These are phyloP conservation scores for Sarcodon sp. DNA, from an alignment of 768 basidiomycete genomes.

Conservation along the genomic window DNA sequence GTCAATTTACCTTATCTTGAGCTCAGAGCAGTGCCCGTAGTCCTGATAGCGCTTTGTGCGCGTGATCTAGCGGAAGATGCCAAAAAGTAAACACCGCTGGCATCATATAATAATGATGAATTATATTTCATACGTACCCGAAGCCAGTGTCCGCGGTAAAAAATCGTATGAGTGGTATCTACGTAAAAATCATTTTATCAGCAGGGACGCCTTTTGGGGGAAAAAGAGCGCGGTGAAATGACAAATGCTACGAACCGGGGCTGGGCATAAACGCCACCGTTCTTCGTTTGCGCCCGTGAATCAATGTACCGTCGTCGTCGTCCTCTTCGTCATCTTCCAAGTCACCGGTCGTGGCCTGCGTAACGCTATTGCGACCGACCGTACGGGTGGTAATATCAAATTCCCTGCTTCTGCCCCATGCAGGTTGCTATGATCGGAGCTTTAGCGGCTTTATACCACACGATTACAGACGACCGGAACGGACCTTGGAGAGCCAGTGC, in stretches of 20 bases:
- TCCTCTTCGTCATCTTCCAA: constrained; percentile 68
- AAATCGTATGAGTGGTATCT: constrained; percentile 86
- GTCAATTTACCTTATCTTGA: constrained; percentile 61
- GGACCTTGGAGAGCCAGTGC: constrained; percentile 80
- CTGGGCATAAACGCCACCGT: constrained; percentile 83
- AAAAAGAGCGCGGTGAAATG: background rate
- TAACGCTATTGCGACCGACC: constrained; percentile 48
- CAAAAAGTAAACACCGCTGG: constrained; percentile 6
- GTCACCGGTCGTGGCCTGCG: constrained; percentile 60
- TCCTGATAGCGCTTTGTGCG: constrained; percentile 68
- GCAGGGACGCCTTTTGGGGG: constrained; percentile 8
- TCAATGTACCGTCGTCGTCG: constrained; percentile 40
- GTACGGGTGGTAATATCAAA: constrained; percentile 84
- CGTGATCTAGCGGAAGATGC: constrained; percentile 44
- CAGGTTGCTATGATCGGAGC: constrained; percentile 53
- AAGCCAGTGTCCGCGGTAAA: constrained; percentile 84
- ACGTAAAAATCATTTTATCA: constrained; percentile 4
- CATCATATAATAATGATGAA: constrained; percentile 11
- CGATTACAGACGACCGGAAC: constrained; percentile 1
- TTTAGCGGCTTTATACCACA: background rate
- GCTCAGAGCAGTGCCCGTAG: constrained; percentile 56
- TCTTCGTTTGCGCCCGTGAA: constrained; percentile 61
- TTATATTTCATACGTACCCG: constrained; percentile 29
- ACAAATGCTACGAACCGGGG: constrained; percentile 35
- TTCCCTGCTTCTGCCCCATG: constrained; percentile 80